Evolutionary conservation across 1,284 basidiomycete genomes (phyloP), one percentile per base, ranked within the genome.

Genomic region (Ustilago crameri): DNA sequence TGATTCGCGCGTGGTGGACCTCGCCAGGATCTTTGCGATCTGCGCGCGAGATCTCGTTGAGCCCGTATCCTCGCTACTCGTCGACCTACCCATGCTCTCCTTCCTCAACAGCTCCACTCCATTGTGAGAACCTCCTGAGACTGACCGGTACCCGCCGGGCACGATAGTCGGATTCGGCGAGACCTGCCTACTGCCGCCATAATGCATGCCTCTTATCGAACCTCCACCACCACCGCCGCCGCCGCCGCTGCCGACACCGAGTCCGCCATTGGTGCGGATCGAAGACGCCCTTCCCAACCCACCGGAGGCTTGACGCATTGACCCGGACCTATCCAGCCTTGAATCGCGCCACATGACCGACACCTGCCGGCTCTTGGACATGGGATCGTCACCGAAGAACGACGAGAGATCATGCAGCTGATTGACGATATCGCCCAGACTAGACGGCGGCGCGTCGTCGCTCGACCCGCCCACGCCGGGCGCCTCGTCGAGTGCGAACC

Each of bases 401-500:
- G 58, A 65, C 10, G 77, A 78, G 22, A 82, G 49, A 42, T 82
- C 80, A 45, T 81, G 77, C 23, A 82, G 72, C 73, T 82, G 81
- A 20, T 64, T 73, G 30, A 81, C 80, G 17, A 82, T 62, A 18
- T 76, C 74, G 15, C 72, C 79, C 48, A 82, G 44, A 42, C 72
- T 73, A 2, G 55, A 51, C 18, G 51, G 42, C 32, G 64, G 54
- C 26, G 45, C 37, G 5, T 53, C 56, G 1, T 61, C 71, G 42
- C 12, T 49, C 32, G 53, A 45, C 17, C 58, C 61, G 7, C 59
- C 62, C 8, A 58, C 61, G 8, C 57, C 68, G 0, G 62, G 57
- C 17, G 61, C 61, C 14, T 74, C 74, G 26, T 74, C 67, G 2
- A 73, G 54, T 3, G 49, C 56, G 18, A 64, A 67, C 0, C 56